Percentiles rank a stretch among this genome's conserved stretches.
Evolutionary conservation across 1,284 basidiomycete genomes (phyloP).

Genomic region (Melampsora americana): DNA sequence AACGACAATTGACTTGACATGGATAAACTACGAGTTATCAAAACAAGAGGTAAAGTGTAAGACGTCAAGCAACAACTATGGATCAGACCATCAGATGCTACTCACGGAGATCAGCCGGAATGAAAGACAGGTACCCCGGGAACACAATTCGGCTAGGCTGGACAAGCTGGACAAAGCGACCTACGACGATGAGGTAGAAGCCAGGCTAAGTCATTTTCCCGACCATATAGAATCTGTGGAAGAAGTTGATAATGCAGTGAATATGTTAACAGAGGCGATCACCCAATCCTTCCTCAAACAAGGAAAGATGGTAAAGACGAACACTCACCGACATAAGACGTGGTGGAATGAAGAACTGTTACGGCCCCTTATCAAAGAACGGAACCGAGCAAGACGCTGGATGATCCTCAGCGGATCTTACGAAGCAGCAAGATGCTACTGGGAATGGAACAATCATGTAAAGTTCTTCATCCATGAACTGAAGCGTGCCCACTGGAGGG

Average conservation of each 20-base stretch:
- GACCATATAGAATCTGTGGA: neutral
- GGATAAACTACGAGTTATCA: neutral
- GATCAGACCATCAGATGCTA: too few relatives aligned
- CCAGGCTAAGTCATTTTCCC: neutral
- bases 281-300: too few relatives aligned
- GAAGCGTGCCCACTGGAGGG: too few relatives aligned
- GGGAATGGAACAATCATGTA: too few relatives aligned
- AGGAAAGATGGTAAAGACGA: neutral
- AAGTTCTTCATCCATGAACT: too few relatives aligned
- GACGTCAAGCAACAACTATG: neutral
- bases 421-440: too few relatives aligned
- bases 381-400: slow-evolving; percentile 10
- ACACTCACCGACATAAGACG: neutral
- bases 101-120: too few relatives aligned
- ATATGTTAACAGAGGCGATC: neutral
- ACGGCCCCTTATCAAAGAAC: neutral
- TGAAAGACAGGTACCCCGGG: neutral
- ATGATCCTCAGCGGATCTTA: slow-evolving; percentile 5
- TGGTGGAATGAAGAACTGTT: slow-evolving; percentile 9
- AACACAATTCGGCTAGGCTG: neutral
- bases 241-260: neutral
- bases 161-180: neutral
- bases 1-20: too few relatives aligned
- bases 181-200: neutral
- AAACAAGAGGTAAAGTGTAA: neutral